Evolutionary conservation across 2,329 filamentous ascomycete species (phyloP).

Genomic region (Ramichloridium luteum): DNA sequence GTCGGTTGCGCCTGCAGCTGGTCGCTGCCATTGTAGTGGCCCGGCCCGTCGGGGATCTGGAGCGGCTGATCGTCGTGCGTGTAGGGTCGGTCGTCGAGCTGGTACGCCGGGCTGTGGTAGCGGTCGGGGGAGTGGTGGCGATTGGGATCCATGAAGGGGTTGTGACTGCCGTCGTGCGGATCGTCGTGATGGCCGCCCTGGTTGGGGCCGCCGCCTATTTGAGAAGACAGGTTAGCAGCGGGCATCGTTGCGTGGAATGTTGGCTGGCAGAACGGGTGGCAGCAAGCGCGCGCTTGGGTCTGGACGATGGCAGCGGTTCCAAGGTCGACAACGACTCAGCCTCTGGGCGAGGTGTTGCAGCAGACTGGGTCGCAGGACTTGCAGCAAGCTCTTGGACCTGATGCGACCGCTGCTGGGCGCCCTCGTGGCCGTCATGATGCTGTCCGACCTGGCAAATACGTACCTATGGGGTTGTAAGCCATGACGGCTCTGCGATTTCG

Average conservation of each 20-base stretch:
- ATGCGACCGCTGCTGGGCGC: background rate
- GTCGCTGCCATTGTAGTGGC: constrained; percentile 49
- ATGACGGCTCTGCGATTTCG: background rate
- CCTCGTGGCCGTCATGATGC: background rate
- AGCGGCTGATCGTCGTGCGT: constrained; percentile 44
- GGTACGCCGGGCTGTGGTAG: constrained; percentile 71
- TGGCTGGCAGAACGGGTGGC: background rate
- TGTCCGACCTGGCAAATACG: background rate
- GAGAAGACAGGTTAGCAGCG: constrained; percentile 6
- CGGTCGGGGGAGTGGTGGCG: constrained; percentile 37
- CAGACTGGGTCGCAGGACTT: background rate
- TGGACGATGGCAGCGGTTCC: no score
- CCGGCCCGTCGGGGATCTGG: constrained; percentile 56
- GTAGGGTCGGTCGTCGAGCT: constrained; percentile 69
- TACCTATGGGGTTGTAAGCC: background rate
- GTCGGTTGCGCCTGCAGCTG: constrained; percentile 73
- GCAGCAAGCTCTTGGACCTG: background rate
- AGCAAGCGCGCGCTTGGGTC: no score
- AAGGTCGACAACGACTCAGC: background rate
- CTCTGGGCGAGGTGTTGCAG: background rate
- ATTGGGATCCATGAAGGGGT: constrained; percentile 16
- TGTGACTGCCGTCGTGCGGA: constrained; percentile 9
- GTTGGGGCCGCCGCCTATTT: constrained; percentile 13
- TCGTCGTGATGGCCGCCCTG: constrained; percentile 11
- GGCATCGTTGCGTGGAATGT: background rate